Evolutionary conservation across 768 basidiomycete genomes (phyloP), one percentile per base, ranked within the genome.

Genomic region (Tubosaeta brunneosetosa): DNA sequence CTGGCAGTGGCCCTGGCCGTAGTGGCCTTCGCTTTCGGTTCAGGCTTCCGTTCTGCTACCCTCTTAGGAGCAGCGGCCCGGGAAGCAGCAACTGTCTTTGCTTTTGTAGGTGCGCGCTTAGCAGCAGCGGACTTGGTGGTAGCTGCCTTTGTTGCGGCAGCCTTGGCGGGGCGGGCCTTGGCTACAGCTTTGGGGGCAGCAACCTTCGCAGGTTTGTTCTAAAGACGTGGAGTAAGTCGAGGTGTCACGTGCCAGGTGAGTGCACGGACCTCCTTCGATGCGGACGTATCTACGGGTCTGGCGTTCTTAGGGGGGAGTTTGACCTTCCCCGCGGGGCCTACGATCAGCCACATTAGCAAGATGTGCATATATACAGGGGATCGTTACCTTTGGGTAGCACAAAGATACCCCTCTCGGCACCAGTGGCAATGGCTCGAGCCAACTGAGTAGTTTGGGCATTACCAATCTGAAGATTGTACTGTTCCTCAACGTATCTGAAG

Each of bases 381-480:
- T 50, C 56, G 56, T 61, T 65, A 85, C 94, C 94, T 78, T 94
- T 95, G 61, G 94, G 94, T 34, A 95, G 78, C 26, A 83, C 74
- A 69, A 98, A 94, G 58, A 86, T 74, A 49, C 84, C 83, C 69
- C 88, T 91, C 65, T 93, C 88, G 33, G 80, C 82, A 50, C 94
- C 93, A n/a, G 78, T 73, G 49, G 80, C 73, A 66, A 98, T 86
- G 50, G 94, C 92, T 59, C 78, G 84, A 54, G 85, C 80, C 61
- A 97, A 80, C 72, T 90, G 86, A 42, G 80, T 82, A 62, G 75
- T 79, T 72, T 94, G 91, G 19, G 89, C 81, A 53, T 85, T 76
- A 48, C 84, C 86, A 56, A 93, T 86, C 60, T 85, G 81, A 50
- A 97, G 74, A 62, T 84, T 84, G 77, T 94, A 97, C 61, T 77